These are phyloP conservation scores for Apiotrichum brassicae DNA, from an alignment of 1,284 basidiomycete genomes.

Conservation along the genomic window DNA sequence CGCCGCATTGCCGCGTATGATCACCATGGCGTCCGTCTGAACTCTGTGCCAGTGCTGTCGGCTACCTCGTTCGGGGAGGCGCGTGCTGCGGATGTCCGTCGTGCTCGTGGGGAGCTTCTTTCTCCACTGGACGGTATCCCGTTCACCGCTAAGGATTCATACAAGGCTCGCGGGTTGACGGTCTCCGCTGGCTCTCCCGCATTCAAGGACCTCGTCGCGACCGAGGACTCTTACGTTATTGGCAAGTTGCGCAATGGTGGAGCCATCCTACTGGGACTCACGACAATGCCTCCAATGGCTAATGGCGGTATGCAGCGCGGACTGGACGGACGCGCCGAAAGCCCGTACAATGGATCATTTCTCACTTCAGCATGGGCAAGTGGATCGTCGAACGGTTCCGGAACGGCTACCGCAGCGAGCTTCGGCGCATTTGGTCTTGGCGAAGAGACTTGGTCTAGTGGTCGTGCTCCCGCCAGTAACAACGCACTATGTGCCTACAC, in stretches of 20 bases:
- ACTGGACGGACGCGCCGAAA: constrained; percentile 10
- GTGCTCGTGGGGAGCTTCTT: not conserved
- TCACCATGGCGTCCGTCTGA: constrained; percentile 6
- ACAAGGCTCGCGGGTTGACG: constrained; percentile 2
- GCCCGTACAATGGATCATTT: constrained; percentile 8
- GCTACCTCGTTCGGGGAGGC: constrained; percentile 1
- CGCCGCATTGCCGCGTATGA: constrained; percentile 9
- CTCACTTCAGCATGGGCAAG: constrained; percentile 9
- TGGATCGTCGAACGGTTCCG: constrained; percentile 7
- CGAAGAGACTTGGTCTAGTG: constrained; percentile 10
- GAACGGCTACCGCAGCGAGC: constrained; percentile 6
- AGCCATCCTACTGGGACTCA: constrained; percentile 5
- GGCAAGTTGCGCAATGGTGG: not conserved
- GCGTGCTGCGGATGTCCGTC: constrained; percentile 3
- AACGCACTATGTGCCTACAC: constrained; percentile 12
- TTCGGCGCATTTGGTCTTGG: constrained; percentile 11
- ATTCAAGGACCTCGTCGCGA: constrained; percentile 6
- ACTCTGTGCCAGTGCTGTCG: constrained; percentile 1
- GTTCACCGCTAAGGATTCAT: constrained; percentile 9
- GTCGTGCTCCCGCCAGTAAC: constrained; percentile 6
- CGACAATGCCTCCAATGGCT: constrained; percentile 10
- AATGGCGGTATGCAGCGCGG: constrained; percentile 14
- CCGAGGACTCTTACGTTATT: constrained; percentile 5
- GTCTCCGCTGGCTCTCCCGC: constrained; percentile 7
- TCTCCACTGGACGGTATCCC: constrained; percentile 9